These are phyloP conservation scores for Camptophora hylomeconis DNA, from an alignment of 2,329 filamentous ascomycete species.

Conservation along the genomic window DNA sequence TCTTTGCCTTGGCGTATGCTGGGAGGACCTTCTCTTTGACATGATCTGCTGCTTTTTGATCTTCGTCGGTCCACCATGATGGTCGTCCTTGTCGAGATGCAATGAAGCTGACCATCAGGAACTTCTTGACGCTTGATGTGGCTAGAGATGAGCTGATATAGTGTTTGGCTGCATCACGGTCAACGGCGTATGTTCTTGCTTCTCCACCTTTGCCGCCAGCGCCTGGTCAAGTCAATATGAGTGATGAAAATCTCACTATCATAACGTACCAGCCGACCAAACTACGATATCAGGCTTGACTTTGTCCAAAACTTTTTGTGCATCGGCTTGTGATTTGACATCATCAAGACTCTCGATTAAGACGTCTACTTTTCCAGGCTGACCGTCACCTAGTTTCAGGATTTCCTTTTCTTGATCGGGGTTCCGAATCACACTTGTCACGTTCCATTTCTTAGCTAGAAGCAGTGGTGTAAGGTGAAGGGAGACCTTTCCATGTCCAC, in stretches of 20 bases:
- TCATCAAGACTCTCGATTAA: slow-evolving; percentile 61
- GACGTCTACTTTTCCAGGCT: slow-evolving; percentile 53
- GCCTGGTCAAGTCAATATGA: slow-evolving; percentile 24
- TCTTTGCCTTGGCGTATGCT: slow-evolving; percentile 40
- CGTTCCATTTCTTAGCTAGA: slow-evolving; percentile 59
- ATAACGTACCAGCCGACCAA: slow-evolving; percentile 31
- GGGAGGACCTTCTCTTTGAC: slow-evolving; percentile 37
- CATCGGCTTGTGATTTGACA: slow-evolving; percentile 49
- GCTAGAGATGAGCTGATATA: slow-evolving; percentile 38
- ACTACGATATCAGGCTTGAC: slow-evolving; percentile 33
- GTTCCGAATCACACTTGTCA: slow-evolving; percentile 66
- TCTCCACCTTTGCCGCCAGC: slow-evolving; percentile 43
- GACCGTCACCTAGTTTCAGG: slow-evolving; percentile 44
- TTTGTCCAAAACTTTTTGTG: slow-evolving; percentile 43
- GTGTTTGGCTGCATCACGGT: slow-evolving; percentile 41
- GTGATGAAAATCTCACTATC: background rate
- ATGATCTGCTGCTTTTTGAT: slow-evolving; percentile 33
- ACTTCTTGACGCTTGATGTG: slow-evolving; percentile 35
- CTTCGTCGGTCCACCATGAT: slow-evolving; percentile 37
- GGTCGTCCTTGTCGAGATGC: slow-evolving; percentile 36
- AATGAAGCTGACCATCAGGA: slow-evolving; percentile 42
- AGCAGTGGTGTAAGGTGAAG: slow-evolving; percentile 64
- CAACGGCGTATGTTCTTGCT: slow-evolving; percentile 37
- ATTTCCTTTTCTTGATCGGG: slow-evolving; percentile 55
- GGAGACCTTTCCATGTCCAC: slow-evolving; percentile 70